Conservation (phyloP, 225 moss, liverwort and hornwort genomes). For the Takakia lepidozioides region DNA sequence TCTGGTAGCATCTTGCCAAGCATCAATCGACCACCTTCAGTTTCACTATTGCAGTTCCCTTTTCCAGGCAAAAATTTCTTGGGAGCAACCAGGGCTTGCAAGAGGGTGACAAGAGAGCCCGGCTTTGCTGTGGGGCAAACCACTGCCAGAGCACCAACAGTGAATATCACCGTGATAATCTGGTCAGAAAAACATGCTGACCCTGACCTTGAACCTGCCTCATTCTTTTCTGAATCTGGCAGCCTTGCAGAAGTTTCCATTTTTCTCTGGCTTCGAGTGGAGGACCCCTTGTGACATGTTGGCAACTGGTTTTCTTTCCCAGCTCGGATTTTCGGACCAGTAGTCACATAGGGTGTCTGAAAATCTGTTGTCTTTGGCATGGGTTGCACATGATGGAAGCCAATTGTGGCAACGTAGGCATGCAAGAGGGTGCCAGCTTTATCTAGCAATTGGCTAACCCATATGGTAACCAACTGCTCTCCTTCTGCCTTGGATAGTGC, state of each 20-base stretch:
- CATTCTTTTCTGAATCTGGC: slow-evolving; percentile 6
- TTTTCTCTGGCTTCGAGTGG: background rate
- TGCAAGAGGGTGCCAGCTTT: slow-evolving; percentile 32
- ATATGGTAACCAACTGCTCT: slow-evolving; percentile 31
- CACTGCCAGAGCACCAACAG: slow-evolving; percentile 37
- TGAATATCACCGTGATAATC: slow-evolving; percentile 40
- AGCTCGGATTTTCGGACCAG: background rate
- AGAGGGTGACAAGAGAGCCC: slow-evolving; percentile 29
- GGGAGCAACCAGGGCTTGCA: slow-evolving; percentile 39
- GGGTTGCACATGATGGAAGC: background rate
- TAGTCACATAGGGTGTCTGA: background rate
- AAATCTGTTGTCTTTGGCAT: background rate
- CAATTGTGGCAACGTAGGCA: slow-evolving; percentile 10
- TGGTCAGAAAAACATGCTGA: slow-evolving; percentile 5
- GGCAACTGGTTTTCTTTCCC: background rate
- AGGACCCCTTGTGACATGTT: background rate
- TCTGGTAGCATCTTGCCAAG: slow-evolving; percentile 30
- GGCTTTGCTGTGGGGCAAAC: slow-evolving; percentile 37
- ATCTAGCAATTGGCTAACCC: slow-evolving; percentile 37
- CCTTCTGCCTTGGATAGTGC: slow-evolving; percentile 26
- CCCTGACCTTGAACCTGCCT: background rate
- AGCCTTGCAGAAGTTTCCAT: slow-evolving; percentile 15
- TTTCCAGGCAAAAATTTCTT: slow-evolving; percentile 17
- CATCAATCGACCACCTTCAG: slow-evolving; percentile 15
- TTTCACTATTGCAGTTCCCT: slow-evolving; percentile 3